Conservation (phyloP, 441 rosid genomes). For the Pelargonium citronellum region DNA sequence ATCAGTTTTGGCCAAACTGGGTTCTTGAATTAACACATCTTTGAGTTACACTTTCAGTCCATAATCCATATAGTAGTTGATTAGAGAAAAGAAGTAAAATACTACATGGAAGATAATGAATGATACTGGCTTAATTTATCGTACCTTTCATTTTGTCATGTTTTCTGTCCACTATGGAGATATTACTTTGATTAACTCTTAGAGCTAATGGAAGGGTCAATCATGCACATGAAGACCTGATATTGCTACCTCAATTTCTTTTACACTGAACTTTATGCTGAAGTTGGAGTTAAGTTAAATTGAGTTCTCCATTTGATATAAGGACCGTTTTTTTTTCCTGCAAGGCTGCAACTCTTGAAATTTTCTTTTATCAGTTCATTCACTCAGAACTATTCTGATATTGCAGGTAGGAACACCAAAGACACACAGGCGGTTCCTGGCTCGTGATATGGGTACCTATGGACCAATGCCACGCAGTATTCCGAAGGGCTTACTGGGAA, state of each 20-base stretch:
- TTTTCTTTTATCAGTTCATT: slow-evolving; percentile 3
- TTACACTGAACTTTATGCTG: not conserved
- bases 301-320: not conserved
- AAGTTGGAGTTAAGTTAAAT: not conserved
- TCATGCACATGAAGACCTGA: not conserved
- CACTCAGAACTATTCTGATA: slow-evolving; percentile 5
- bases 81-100: not conserved
- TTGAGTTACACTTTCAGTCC: no score
- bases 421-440: slow-evolving; percentile 81
- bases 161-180: not conserved
- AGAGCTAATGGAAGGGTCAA: not conserved
- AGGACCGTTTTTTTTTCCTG: not conserved
- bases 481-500: slow-evolving; percentile 91
- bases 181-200: not conserved
- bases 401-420: slow-evolving; percentile 82
- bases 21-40: not conserved
- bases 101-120: not conserved
- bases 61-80: no score
- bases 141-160: not conserved
- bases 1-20: not conserved
- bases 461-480: slow-evolving; percentile 84
- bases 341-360: not conserved
- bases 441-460: slow-evolving; percentile 80
- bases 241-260: not conserved
- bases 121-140: not conserved